Conservation (phyloP, 225 moss, liverwort and hornwort genomes). For the Asterella californica region DNA sequence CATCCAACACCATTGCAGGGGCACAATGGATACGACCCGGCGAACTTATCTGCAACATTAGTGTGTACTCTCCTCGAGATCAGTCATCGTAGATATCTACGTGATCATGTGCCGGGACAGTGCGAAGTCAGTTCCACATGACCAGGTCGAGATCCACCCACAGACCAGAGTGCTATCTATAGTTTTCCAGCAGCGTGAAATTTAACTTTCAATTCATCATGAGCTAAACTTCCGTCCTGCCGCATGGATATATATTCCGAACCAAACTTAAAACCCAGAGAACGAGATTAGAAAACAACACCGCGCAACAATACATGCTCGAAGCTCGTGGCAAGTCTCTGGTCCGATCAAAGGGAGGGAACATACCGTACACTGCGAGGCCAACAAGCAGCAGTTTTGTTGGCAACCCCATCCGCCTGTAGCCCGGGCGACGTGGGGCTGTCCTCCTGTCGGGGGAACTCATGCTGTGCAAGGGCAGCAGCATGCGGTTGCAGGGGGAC, state of each 20-base stretch:
- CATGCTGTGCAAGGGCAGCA: no score
- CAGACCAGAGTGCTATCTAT: background rate
- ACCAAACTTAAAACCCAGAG: background rate
- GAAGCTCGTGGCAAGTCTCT: background rate
- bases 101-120: no score
- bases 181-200: no score
- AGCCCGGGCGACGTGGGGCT: no score
- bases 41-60: slow-evolving; percentile 95
- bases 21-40: slow-evolving; percentile 67
- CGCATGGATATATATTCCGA: no score
- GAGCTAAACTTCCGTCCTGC: background rate
- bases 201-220: background rate
- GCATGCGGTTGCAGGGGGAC: no score
- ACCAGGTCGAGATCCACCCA: background rate
- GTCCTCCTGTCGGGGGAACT: no score
- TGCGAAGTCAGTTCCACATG: background rate
- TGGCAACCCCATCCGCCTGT: no score
- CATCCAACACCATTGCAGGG: slow-evolving; percentile 90
- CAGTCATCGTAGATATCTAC: slow-evolving; percentile 94
- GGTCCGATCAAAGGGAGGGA: no score
- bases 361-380: slow-evolving; percentile 94
- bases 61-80: slow-evolving; percentile 94
- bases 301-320: no score
- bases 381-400: no score
- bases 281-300: no score